These are phyloP conservation scores for Candida cerambycidarum DNA, from an alignment of 805 yeast species.

Conservation along the genomic window DNA sequence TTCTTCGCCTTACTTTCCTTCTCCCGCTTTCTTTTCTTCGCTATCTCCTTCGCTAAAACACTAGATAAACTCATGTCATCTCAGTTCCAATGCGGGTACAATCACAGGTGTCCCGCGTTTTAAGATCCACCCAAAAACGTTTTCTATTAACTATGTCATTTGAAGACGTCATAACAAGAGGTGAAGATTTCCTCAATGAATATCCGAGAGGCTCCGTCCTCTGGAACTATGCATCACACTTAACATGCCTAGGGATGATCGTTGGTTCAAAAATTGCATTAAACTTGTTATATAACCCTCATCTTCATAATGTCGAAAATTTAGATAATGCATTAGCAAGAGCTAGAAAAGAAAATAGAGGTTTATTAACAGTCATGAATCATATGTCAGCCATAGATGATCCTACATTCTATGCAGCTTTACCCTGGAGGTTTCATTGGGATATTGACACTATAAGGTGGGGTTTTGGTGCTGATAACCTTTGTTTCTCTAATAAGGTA, in stretches of 20 bases:
- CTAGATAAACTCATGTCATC: slow-evolving; percentile 13
- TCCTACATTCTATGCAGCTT: slow-evolving; percentile 83
- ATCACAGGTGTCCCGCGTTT: neutral
- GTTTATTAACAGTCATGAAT: slow-evolving; percentile 84
- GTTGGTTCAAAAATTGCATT: slow-evolving; percentile 62
- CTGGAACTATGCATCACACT: slow-evolving; percentile 71
- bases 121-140: neutral
- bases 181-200: slow-evolving; percentile 64
- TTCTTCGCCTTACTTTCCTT: slow-evolving; percentile 11
- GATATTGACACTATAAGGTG: slow-evolving; percentile 75
- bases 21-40: slow-evolving; percentile 35
- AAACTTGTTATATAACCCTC: slow-evolving; percentile 61
- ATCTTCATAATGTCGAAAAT: slow-evolving; percentile 59
- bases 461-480: slow-evolving; percentile 92
- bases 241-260: slow-evolving; percentile 67
- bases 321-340: slow-evolving; percentile 63
- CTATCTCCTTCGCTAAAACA: slow-evolving; percentile 49
- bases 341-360: slow-evolving; percentile 67
- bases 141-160: slow-evolving; percentile 55
- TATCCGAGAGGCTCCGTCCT: slow-evolving; percentile 57
- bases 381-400: slow-evolving; percentile 93
- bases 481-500: slow-evolving; percentile 66
- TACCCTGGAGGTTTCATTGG: slow-evolving; percentile 68
- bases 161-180: slow-evolving; percentile 66
- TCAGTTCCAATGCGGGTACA: neutral